phyloP scores from a whole-genome alignment of 192 early-diverging fungal species.

The Diversispora epigaea region DNA sequence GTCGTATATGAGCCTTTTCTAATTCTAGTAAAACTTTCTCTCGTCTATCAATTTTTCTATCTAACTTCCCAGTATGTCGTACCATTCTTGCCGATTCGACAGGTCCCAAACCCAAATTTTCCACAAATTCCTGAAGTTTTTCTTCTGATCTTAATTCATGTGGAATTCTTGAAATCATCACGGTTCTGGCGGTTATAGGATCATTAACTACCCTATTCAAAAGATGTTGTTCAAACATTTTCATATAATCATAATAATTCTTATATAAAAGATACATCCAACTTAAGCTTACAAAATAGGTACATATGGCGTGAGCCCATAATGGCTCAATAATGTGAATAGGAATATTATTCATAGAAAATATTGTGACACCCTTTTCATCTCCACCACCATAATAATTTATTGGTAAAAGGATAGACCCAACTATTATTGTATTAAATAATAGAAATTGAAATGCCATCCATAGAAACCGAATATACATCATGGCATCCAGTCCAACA shows the following conservation, averaged over 20 bases:
- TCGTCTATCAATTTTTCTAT: constrained; percentile 44
- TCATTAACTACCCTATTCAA: constrained; percentile 40
- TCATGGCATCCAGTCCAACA: constrained; percentile 60
- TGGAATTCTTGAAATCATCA: constrained; percentile 57
- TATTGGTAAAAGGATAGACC: constrained; percentile 50
- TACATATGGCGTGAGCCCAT: constrained; percentile 56
- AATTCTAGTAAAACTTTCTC: constrained; percentile 43
- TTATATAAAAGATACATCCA: constrained; percentile 59
- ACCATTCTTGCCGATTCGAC: constrained; percentile 56
- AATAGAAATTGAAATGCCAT: constrained; percentile 57
- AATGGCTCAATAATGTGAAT: constrained; percentile 35
- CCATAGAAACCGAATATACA: constrained; percentile 61
- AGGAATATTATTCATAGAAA: constrained; percentile 51
- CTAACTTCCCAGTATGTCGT: constrained; percentile 49
- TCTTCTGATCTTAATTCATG: constrained; percentile 50
- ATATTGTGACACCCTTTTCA: constrained; percentile 27
- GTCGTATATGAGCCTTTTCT: constrained; percentile 51
- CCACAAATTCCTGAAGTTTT: constrained; percentile 50
- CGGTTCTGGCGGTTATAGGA: constrained; percentile 46
- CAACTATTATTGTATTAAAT: constrained; percentile 44
- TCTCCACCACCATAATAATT: constrained; percentile 41
- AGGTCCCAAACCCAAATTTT: constrained; percentile 52
- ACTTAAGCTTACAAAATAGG: constrained; percentile 46
- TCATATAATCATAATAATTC: constrained; percentile 57
- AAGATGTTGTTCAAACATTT: constrained; percentile 47